phyloP scores from a whole-genome alignment of 208 protist genomes.

The Trypanosomatidae sp. region DNA sequence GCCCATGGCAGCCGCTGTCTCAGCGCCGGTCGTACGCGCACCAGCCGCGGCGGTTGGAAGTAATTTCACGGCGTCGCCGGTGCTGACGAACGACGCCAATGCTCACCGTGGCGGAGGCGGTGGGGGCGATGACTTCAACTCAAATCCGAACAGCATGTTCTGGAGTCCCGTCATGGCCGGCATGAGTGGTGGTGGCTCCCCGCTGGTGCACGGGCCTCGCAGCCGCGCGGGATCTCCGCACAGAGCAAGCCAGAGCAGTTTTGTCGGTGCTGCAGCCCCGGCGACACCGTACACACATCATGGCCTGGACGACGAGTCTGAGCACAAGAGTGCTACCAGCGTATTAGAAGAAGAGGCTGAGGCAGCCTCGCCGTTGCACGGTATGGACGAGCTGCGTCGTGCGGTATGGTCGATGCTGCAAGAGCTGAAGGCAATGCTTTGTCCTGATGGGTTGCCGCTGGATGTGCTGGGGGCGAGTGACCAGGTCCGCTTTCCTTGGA shows the following conservation, averaged over 20 bases:
- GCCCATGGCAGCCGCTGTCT: conserved; percentile 24
- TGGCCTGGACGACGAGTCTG: conserved; percentile 6
- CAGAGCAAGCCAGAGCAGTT: background rate
- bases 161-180: conserved; percentile 18
- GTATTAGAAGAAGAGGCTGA: conserved; percentile 10
- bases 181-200: background rate
- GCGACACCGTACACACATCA: background rate
- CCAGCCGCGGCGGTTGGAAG: background rate
- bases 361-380: conserved; percentile 5
- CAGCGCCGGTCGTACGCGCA: conserved; percentile 1
- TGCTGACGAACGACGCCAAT: background rate
- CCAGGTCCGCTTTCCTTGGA: conserved; percentile 7
- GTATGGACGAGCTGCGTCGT: conserved; percentile 28
- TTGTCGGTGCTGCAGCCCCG: background rate
- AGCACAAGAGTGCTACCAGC: conserved; percentile 6
- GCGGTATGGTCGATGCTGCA: conserved; percentile 31
- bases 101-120: background rate
- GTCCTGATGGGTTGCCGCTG: conserved; percentile 11
- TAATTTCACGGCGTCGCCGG: background rate
- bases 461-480: conserved; percentile 19
- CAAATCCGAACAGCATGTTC: conserved; percentile 19
- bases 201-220: background rate
- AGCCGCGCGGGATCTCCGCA: background rate
- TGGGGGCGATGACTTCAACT: conserved; percentile 3
- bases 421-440: conserved; percentile 25